Percentiles rank a stretch among this genome's conserved stretches.
These are phyloP conservation scores for Rossbeevera mucosa DNA, from an alignment of 768 basidiomycete species.

Conservation along the genomic window DNA sequence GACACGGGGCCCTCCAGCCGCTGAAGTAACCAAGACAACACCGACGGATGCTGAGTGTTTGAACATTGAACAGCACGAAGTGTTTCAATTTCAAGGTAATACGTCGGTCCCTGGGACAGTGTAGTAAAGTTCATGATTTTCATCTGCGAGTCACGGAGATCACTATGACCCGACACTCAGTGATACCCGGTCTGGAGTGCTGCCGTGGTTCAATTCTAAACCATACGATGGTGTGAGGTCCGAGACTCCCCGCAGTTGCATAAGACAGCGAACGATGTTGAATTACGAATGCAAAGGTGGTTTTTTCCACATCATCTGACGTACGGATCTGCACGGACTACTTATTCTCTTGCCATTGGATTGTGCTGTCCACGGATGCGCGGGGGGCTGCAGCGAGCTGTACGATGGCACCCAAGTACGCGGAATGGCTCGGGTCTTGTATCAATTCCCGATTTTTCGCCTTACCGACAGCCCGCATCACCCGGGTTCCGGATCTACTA, in stretches of 20 bases:
- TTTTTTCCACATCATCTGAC: neutral
- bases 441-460: neutral
- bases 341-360: neutral
- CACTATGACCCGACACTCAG: neutral
- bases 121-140: neutral
- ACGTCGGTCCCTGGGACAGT: too few species aligned
- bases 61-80: neutral
- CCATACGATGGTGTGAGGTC: neutral
- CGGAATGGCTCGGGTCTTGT: neutral
- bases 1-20: neutral
- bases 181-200: neutral
- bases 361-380: neutral
- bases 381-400: neutral
- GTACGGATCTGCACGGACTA: neutral
- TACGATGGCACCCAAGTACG: too few species aligned
- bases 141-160: neutral
- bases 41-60: neutral
- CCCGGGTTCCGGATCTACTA: conserved; percentile 12
- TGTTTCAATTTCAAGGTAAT: neutral
- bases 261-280: neutral
- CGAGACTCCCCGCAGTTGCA: neutral
- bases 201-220: neutral
- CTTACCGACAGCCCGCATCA: neutral
- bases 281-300: neutral
- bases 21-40: neutral